Evolutionary conservation across 768 basidiomycete species (phyloP).

Genomic region (Calocybe gangraenosa): DNA sequence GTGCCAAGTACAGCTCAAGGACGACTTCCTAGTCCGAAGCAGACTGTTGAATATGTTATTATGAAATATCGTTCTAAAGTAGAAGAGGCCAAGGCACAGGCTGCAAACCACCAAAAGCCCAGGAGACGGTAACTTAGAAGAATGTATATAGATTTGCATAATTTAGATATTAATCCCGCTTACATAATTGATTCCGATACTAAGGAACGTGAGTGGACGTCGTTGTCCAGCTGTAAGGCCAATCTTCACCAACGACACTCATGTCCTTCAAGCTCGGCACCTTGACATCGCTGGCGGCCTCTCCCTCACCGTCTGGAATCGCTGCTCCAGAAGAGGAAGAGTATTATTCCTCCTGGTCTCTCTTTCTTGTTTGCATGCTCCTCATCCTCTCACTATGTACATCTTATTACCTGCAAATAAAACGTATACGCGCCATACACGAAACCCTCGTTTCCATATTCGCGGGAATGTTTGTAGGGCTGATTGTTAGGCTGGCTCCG

Average conservation of each 20-base stretch:
- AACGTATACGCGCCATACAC: conserved; percentile 90
- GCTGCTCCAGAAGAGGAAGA: conserved; percentile 73
- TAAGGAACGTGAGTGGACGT: background rate
- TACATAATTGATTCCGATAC: background rate
- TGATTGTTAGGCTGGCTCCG: conserved; percentile 85
- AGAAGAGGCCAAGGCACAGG: conserved; percentile 17
- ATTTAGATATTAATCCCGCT: background rate
- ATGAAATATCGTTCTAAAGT: conserved; percentile 20
- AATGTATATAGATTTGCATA: background rate
- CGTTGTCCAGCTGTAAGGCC: background rate
- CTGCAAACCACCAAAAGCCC: conserved; percentile 14
- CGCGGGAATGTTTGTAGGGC: conserved; percentile 93
- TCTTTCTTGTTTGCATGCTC: conserved; percentile 87
- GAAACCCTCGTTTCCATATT: conserved; percentile 95
- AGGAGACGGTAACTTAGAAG: conserved; percentile 14
- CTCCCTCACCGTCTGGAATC: conserved; percentile 23
- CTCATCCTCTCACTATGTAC: conserved; percentile 94
- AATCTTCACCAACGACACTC: conserved; percentile 9
- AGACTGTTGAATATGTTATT: conserved; percentile 19
- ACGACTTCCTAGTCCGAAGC: conserved; percentile 26
- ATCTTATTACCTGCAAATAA: conserved; percentile 97
- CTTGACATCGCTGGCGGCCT: conserved; percentile 26
- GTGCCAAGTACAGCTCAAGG: conserved; percentile 24
- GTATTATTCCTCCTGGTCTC: conserved; percentile 91
- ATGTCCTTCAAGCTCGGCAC: conserved; percentile 38